Base-by-base conservation (phyloP, 2,329 filamentous ascomycete genomes). In the Chaetomium globosum region DNA sequence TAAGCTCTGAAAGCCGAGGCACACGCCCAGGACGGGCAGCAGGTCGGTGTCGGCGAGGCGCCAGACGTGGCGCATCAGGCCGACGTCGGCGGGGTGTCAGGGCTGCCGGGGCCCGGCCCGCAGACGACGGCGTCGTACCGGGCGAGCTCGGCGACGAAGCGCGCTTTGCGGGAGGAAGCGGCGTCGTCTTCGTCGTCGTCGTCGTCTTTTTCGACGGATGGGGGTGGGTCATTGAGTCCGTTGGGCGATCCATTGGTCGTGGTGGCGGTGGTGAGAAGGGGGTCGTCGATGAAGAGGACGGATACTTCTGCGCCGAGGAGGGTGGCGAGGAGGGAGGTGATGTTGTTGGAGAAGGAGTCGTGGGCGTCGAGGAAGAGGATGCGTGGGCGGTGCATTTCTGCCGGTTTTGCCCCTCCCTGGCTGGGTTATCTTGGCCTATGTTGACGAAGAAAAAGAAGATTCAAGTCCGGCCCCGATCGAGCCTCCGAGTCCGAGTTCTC, bases 331-430 rank as follows among this genome's bases (percentile, higher is more conserved):
- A 97, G 85, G 6, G 91, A 88, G 61, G 96, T 87, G 73, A 98
- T 95, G 79, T 97, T 98, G 79, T 96, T 93, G 63, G 93, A 92
- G 78, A 97, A 99, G 51, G 93, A 97, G 80, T 99, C 95, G 78
- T 96, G 96, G 68, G 94, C 93, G 77, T 98, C 95, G 71, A 99
- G 83, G 78, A 96, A 97, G 68, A 98, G 86, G 68, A 98, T 89
- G 66, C 65, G 68, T 19, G 68, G 62, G 9, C 65, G 68, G 55
- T 33, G 58, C 46, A 61, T 61, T 53, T 57, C 61, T 19, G 12
- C 3, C 28, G 12, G 21, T 2, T 57, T 33, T 19, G 16, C n/a
- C 52, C 46, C 46, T 10, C 8, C 46, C 21, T n/a, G 46, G 19
- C n/a, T 23, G 46, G 9, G 46, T 12, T 23, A 48, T n/a, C 7